Evolutionary conservation across 2,329 filamentous ascomycete genomes (phyloP).

Genomic region (Fusarium goolgardi): DNA sequence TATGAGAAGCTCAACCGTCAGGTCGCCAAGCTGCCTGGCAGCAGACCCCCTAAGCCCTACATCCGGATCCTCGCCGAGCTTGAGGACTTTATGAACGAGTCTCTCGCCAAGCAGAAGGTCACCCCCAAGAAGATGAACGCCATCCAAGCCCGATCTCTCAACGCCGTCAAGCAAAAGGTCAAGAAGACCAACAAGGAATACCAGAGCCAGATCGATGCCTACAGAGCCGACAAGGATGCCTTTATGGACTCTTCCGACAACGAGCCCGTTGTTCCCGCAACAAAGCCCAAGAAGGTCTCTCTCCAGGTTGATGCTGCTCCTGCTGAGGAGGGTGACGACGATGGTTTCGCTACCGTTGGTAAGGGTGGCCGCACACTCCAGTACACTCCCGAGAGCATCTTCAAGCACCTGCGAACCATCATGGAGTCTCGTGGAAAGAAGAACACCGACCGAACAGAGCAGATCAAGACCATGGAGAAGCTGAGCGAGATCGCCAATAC

Average conservation of each 20-base stretch:
- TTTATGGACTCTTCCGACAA: slow-evolving; percentile 90
- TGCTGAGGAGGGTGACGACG: slow-evolving; percentile 74
- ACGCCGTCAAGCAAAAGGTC: slow-evolving; percentile 97
- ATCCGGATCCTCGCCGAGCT: slow-evolving; percentile 93
- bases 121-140: slow-evolving; percentile 99
- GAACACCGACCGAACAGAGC: slow-evolving; percentile 94
- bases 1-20: slow-evolving; percentile 95
- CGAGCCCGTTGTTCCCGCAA: slow-evolving; percentile 64
- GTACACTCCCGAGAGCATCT: slow-evolving; percentile 97
- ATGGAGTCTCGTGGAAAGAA: slow-evolving; percentile 98
- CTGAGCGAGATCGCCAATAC: slow-evolving; percentile 87
- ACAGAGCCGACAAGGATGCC: slow-evolving; percentile 83
- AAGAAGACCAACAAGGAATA: slow-evolving; percentile 99
- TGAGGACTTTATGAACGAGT: slow-evolving; percentile 94
- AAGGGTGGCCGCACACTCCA: slow-evolving; percentile 88
- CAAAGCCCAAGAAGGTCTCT: slow-evolving; percentile 58
- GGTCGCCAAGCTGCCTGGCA: slow-evolving; percentile 80
- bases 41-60: slow-evolving; percentile 88
- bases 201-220: slow-evolving; percentile 86
- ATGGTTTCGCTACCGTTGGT: slow-evolving; percentile 89
- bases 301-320: slow-evolving; percentile 60
- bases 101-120: slow-evolving; percentile 94
- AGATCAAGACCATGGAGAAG: slow-evolving; percentile 98
- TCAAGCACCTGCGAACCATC: slow-evolving; percentile 94
- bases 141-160: slow-evolving; percentile 91